Conservation (phyloP, 2,329 filamentous ascomycete genomes). For the Penicillium sp. region DNA sequence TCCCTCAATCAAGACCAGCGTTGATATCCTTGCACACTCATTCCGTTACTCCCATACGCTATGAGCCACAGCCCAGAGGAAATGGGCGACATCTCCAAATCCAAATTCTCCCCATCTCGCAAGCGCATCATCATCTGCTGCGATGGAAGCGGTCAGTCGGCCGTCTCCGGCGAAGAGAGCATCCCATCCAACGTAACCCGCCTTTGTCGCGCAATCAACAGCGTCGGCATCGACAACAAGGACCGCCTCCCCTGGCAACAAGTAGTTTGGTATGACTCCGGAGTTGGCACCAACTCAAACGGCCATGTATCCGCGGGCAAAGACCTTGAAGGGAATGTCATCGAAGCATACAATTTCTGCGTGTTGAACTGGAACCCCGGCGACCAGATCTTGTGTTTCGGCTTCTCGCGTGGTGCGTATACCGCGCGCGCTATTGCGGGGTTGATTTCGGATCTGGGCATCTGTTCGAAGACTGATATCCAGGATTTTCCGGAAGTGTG, state of each 20-base stretch:
- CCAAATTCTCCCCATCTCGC: not conserved
- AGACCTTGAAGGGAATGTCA: too few relatives aligned
- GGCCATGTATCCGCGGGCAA: too few relatives aligned
- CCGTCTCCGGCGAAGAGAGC: constrained; percentile 22
- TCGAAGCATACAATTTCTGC: too few relatives aligned
- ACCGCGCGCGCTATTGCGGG: constrained; percentile 15
- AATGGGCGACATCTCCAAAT: too few relatives aligned
- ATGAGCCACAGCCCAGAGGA: too few relatives aligned
- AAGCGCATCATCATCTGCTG: constrained; percentile 28
- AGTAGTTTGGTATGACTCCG: too few relatives aligned
- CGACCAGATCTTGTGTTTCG: constrained; percentile 23
- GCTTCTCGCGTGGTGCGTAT: constrained; percentile 26
- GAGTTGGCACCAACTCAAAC: too few relatives aligned
- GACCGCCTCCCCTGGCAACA: constrained; percentile 2
- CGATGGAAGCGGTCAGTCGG: constrained; percentile 27
- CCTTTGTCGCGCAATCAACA: constrained; percentile 24
- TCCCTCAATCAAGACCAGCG: too few relatives aligned
- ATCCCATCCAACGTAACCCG: constrained; percentile 27
- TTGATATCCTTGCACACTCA: too few relatives aligned
- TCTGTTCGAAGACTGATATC: not conserved
- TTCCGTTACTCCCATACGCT: too few relatives aligned
- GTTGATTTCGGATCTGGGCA: not conserved
- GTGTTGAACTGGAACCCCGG: constrained; percentile 3
- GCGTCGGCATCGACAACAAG: constrained; percentile 16
- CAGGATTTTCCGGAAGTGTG: too few relatives aligned